Evolutionary conservation across 495 filamentous ascomycete genomes (phyloP), one percentile per base, ranked within the genome.

Genomic region (Penicillium cataractarum): DNA sequence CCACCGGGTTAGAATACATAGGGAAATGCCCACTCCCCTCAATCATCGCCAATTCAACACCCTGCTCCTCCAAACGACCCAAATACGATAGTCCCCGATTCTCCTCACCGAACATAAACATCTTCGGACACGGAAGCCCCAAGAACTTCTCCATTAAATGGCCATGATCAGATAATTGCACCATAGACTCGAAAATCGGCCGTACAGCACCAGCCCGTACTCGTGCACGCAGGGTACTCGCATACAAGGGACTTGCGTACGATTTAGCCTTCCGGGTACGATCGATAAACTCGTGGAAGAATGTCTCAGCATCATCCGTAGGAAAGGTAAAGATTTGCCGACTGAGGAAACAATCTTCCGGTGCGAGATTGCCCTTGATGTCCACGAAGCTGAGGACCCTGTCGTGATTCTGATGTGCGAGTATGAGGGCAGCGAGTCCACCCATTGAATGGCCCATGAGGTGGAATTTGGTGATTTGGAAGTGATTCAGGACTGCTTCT

Each of bases 1-100:
- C 70, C 44, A 68, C 52, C 19, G 70, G 73, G 27, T 73, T 73
- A 2, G 73, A 71, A 60, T 75, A 75, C 73, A 75, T 75, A 6
- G 72, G 72, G 42, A 75, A 75, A 69, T 73, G 68, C 12, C 70
- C 72, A 58, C 63, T 62, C 9, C 53, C 55, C 37, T 44, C 15
- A 31, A 75, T 73, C 46, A 65, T 29, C 42, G 70, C 72, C 60
- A 75, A 63, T 42, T 71, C 70, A 27, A 75, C 70, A 0, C 63
- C 64, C n/a, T 63, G 61, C 54, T 60, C 33, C 33, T 37, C 51
- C 37, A 73, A 53, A 40, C 46, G 29, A 3, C 48, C 22, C 37
- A 75, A 35, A 65, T 75, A 73, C 13, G 70, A 71, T 17, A 73
- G 51, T 2, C 55, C 58, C 1, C 53, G 35, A 44, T 67, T 70